phyloP scores from a whole-genome alignment of 352 stramenopile genomes.

The Peronosclerospora sorghi region DNA sequence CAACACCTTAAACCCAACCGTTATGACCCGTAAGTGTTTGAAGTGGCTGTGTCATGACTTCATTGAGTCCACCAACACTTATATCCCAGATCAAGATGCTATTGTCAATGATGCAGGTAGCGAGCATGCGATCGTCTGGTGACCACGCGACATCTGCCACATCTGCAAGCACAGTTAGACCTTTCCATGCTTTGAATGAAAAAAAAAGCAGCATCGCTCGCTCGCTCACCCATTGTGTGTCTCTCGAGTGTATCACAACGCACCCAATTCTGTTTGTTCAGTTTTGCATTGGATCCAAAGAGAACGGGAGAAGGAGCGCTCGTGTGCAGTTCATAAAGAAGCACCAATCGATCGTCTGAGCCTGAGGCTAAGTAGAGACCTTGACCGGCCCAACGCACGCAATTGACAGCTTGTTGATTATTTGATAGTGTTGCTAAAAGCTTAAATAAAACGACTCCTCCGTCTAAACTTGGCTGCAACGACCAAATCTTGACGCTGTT shows the following conservation, averaged over 20 bases:
- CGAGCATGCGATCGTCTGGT: constrained; percentile 79
- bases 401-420: constrained; percentile 82
- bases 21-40: constrained; percentile 69
- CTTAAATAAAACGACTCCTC: constrained; percentile 59
- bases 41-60: too few species aligned
- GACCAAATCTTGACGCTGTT: constrained; percentile 82
- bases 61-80: constrained; percentile 30
- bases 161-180: too few species aligned
- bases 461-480: constrained; percentile 22
- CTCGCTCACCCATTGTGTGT: constrained; percentile 63
- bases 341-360: constrained; percentile 75
- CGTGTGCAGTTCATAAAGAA: too few species aligned
- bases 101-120: constrained; percentile 85
- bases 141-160: too few species aligned
- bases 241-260: constrained; percentile 73
- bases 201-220: background rate
- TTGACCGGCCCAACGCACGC: constrained; percentile 70
- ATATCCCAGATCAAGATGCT: constrained; percentile 82
- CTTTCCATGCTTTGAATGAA: background rate
- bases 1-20: constrained; percentile 79
- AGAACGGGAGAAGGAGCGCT: constrained; percentile 48
- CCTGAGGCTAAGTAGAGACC: constrained; percentile 76
- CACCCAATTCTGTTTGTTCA: constrained; percentile 81
- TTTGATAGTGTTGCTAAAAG: constrained; percentile 68
- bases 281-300: constrained; percentile 66